phyloP scores from a whole-genome alignment of 2,329 filamentous ascomycete species.

The Metarhizium brunneum region DNA sequence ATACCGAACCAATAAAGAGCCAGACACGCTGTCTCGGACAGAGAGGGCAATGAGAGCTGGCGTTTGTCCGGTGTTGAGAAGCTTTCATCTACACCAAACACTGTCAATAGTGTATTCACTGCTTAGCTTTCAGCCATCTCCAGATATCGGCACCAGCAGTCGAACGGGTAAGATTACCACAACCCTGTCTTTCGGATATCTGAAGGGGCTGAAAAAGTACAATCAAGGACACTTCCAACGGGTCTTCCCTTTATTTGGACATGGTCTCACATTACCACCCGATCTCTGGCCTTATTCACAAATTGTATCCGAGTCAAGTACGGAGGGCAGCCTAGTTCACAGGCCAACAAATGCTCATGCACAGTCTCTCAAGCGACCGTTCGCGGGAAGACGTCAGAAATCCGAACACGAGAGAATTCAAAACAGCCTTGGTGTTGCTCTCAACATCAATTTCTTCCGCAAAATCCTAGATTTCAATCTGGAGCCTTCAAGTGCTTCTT shows the following conservation, averaged over 20 bases:
- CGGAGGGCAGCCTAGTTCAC: not conserved
- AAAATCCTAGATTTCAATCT: constrained; percentile 52
- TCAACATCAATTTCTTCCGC: constrained; percentile 64
- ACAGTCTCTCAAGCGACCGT: not conserved
- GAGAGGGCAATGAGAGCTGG: constrained; percentile 33
- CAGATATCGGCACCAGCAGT: not conserved
- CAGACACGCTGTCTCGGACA: constrained; percentile 29
- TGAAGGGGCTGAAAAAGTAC: not conserved
- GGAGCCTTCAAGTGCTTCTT: constrained; percentile 2
- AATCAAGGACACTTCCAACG: not conserved
- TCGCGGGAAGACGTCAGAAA: not conserved
- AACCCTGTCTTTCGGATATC: not conserved
- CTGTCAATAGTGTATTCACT: not conserved
- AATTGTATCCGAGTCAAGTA: not conserved
- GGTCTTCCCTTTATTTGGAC: not conserved
- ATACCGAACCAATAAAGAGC: constrained; percentile 35
- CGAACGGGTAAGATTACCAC: not conserved
- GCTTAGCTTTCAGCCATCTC: not conserved
- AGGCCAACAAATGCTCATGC: not conserved
- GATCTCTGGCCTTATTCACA: not conserved
- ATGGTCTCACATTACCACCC: not conserved
- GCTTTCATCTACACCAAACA: not conserved
- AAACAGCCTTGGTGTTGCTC: constrained; percentile 65
- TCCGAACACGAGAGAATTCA: constrained; percentile 58
- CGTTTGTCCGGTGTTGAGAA: not conserved